Evolutionary conservation across 2,329 filamentous ascomycete species (phyloP).

Genomic region (Ramularia endophylla): DNA sequence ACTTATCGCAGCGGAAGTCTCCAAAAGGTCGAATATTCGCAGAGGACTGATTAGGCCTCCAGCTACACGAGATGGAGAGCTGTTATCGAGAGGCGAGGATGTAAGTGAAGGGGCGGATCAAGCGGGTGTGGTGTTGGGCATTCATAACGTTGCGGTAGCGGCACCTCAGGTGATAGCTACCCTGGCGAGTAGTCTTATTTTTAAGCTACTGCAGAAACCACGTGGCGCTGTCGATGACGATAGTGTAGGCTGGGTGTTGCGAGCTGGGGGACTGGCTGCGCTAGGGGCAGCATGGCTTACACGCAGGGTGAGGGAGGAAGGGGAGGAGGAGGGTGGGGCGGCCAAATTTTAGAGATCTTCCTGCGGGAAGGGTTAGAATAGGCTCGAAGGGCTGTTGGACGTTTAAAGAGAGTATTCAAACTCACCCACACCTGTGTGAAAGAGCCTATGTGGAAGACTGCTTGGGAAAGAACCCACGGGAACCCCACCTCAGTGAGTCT

Average conservation of each 20-base stretch:
- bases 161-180: conserved; percentile 89
- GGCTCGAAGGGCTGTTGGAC: too few species aligned
- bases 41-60: conserved; percentile 43
- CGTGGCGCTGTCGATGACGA: conserved; percentile 70
- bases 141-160: conserved; percentile 93
- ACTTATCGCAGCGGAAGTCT: conserved; percentile 89
- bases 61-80: conserved; percentile 29
- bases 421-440: too few species aligned
- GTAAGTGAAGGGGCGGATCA: conserved; percentile 59
- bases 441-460: too few species aligned
- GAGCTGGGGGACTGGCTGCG: conserved; percentile 75
- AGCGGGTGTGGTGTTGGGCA: conserved; percentile 83
- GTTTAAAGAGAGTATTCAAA: too few species aligned
- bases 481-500: too few species aligned
- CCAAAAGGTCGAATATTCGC: conserved; percentile 66
- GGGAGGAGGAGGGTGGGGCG: conserved; percentile 7
- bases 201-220: conserved; percentile 80
- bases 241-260: conserved; percentile 79
- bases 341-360: conserved; percentile 1
- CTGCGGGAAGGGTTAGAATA: too few species aligned
- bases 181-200: conserved; percentile 75
- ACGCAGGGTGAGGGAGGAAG: conserved; percentile 14
- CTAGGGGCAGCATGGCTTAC: conserved; percentile 57
- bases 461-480: too few species aligned
- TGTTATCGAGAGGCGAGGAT: conserved; percentile 42